A percentile compares a stretch with the other conserved stretches of the same genome.
These are phyloP conservation scores for Penicillium sp. DNA, from an alignment of 2,329 filamentous ascomycete species.

Conservation along the genomic window DNA sequence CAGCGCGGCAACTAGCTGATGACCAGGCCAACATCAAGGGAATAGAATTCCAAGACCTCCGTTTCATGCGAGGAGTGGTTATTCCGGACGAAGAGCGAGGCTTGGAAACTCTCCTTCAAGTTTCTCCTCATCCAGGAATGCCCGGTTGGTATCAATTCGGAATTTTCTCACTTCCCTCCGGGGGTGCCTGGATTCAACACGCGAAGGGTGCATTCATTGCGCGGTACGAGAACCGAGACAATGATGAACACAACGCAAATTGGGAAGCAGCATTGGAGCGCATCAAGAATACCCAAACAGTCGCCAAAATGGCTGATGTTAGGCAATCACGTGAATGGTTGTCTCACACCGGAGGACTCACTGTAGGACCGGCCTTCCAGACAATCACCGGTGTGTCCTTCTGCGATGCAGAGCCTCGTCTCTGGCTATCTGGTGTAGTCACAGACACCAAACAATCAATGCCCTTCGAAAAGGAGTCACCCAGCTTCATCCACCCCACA, in stretches of 20 bases:
- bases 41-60: slow-evolving; percentile 15
- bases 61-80: slow-evolving; percentile 14
- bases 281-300: slow-evolving; percentile 13
- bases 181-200: slow-evolving; percentile 16
- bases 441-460: slow-evolving; percentile 14
- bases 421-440: slow-evolving; percentile 12
- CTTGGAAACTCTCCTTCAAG: slow-evolving; percentile 15
- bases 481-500: slow-evolving; percentile 17
- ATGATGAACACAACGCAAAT: slow-evolving; percentile 8
- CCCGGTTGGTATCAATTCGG: slow-evolving; percentile 17
- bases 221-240: slow-evolving; percentile 3
- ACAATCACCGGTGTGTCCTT: slow-evolving; percentile 12
- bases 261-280: slow-evolving; percentile 10
- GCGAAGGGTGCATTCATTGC: slow-evolving; percentile 14
- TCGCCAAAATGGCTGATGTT: slow-evolving; percentile 10
- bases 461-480: slow-evolving; percentile 14
- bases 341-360: slow-evolving; percentile 17
- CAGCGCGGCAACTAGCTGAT: slow-evolving; percentile 15
- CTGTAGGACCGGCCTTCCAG: slow-evolving; percentile 14
- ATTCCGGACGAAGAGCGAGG: slow-evolving; percentile 15
- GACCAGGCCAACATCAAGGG: slow-evolving; percentile 7
- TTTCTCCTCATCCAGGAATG: slow-evolving; percentile 12
- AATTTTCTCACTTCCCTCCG: slow-evolving; percentile 15
- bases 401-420: slow-evolving; percentile 8
- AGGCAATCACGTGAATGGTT: slow-evolving; percentile 16